Base-by-base conservation (phyloP, 495 filamentous ascomycete species). In the Penicillium odoratum region DNA sequence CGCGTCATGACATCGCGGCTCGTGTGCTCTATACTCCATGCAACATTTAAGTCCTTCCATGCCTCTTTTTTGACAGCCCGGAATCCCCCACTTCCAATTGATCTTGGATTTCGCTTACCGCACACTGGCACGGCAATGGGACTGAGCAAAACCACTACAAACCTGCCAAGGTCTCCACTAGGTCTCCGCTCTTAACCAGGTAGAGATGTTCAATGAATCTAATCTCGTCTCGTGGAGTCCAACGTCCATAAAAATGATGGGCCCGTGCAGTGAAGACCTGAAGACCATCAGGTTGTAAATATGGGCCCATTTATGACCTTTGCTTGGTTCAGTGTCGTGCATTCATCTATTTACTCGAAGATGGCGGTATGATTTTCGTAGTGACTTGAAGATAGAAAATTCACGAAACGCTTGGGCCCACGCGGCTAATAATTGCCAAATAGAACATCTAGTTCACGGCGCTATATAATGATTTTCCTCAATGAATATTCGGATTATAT, bases 1-100 rank as follows among this genome's bases (percentile, higher is more conserved):
- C 53, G 47, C 58, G 52, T 55, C 57, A 59, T 59, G 57, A 55
- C 46, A 55, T 40, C 16, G 26, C 46, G 42, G 38, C 54, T 13
- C 47, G 26, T 49, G 29, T 31, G 48, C 28, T 2, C 2, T 36
- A 36, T 36, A 36, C 9, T 10, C 13, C 9, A 3, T 36, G 33
- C 33, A 36, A 11, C 21, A 21, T 21, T 21, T 21, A 21, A 21
- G 21, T 21, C 1, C 21, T 21, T 21, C 21, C 21, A 2, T 21
- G 21, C 21, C 16, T 43, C 36, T 57, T 43, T 44, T 49, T 50
- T 33, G 21, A 21, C 21, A 21, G 21, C 21, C 21, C 21, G 21
- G 21, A 21, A 21, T 33, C 31, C 31, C 31, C 38, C 38, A 40
- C 1, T 13, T 11, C n/a, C 15, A 40, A 40, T 40, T 40, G 38